Conservation (phyloP, 2,329 filamentous ascomycete genomes). For the Colletotrichum destructivum region DNA sequence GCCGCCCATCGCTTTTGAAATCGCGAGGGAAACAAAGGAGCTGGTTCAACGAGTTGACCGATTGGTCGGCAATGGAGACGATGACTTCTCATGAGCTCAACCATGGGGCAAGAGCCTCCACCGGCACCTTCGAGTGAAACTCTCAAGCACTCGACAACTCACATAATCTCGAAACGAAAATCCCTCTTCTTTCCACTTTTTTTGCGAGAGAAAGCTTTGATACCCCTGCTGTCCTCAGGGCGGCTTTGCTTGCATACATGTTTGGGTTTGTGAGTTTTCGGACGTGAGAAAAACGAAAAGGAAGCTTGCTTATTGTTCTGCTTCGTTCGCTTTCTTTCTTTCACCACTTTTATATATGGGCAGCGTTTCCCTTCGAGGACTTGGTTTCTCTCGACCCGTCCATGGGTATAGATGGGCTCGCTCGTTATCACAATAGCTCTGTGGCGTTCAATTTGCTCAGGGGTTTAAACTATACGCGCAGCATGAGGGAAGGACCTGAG, state of each 20-base stretch:
- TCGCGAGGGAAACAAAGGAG: conserved; percentile 86
- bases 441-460: conserved; percentile 34
- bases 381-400: neutral
- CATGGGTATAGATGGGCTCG: conserved; percentile 18
- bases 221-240: conserved; percentile 41
- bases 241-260: conserved; percentile 40
- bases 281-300: conserved; percentile 23
- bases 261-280: conserved; percentile 35
- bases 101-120: neutral
- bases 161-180: conserved; percentile 28
- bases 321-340: neutral
- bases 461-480: conserved; percentile 29
- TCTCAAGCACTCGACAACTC: conserved; percentile 13
- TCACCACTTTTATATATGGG: conserved; percentile 7
- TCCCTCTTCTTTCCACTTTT: conserved; percentile 17
- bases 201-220: conserved; percentile 40
- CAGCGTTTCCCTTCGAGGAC: neutral
- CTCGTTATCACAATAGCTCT: conserved; percentile 16
- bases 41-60: conserved; percentile 64
- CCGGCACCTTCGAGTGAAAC: neutral
- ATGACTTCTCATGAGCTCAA: conserved; percentile 61
- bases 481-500: conserved; percentile 31
- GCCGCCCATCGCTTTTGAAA: conserved; percentile 89
- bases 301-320: neutral
- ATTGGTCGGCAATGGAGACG: conserved; percentile 52